Percentiles rank a stretch among this genome's conserved stretches.
Conservation (phyloP, 176 grass and related monocot species). For the Alopecurus myosuroides region DNA sequence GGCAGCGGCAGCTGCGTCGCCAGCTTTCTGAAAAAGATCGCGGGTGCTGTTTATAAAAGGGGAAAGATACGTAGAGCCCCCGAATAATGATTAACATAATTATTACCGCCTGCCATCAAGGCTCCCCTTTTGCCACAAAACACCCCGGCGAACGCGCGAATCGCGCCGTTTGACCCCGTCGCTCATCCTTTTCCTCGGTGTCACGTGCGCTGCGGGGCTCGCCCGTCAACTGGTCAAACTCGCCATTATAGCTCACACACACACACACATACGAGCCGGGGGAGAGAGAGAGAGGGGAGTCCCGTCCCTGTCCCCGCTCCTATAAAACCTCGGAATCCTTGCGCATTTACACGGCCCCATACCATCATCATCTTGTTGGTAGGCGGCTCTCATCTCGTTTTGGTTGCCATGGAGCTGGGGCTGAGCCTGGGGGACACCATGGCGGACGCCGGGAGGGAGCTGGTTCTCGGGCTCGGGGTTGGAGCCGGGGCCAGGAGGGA, state of each 20-base stretch:
- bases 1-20: not conserved
- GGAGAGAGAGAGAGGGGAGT: not conserved
- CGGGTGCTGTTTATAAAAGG: constrained; percentile 61
- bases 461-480: constrained; percentile 56
- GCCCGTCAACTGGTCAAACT: constrained; percentile 61
- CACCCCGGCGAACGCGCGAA: not conserved
- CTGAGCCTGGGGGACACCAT: constrained; percentile 61
- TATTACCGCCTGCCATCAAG: constrained; percentile 26
- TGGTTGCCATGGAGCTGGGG: constrained; percentile 58
- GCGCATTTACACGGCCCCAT: not conserved
- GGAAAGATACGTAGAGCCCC: constrained; percentile 46
- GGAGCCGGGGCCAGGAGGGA: not conserved
- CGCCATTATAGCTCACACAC: constrained; percentile 39
- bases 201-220: constrained; percentile 38
- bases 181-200: not conserved
- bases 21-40: constrained; percentile 60
- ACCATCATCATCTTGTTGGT: not conserved
- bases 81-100: constrained; percentile 69
- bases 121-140: not conserved
- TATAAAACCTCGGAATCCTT: not conserved
- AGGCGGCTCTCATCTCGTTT: not conserved
- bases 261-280: not conserved
- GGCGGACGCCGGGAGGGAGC: constrained; percentile 46
- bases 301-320: constrained; percentile 15
- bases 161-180: not conserved